Conservation (phyloP, 257 asterid genomes). For the Nicotiana obtusifolia region DNA sequence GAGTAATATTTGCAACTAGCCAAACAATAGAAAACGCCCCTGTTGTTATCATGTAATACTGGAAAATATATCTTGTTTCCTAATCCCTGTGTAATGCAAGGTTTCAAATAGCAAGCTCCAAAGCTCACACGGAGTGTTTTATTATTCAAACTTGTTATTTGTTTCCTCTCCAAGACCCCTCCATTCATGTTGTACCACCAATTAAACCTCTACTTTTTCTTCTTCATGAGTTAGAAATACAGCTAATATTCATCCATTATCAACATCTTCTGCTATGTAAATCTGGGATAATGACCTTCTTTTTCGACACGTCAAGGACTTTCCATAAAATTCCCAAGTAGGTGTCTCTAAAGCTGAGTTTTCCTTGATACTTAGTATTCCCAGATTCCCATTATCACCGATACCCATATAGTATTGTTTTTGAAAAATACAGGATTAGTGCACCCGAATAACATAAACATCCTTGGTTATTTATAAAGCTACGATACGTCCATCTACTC, state of each 20-base stretch:
- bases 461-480: no score
- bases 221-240: not conserved
- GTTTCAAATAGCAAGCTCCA: not conserved
- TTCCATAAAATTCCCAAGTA: not conserved
- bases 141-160: not conserved
- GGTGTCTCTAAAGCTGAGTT: not conserved
- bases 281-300: no score
- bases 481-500: no score
- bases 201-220: not conserved
- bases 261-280: not conserved
- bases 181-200: not conserved
- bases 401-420: no score
- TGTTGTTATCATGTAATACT: not conserved
- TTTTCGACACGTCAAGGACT: not conserved
- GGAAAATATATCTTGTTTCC: no score
- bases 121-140: not conserved
- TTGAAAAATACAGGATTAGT: no score
- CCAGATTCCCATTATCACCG: not conserved
- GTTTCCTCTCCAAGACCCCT: not conserved
- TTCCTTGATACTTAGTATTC: not conserved
- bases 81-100: no score
- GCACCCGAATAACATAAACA: no score
- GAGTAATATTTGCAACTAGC: not conserved
- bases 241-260: not conserved
- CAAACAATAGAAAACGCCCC: not conserved